Evolutionary conservation across 352 stramenopile species (phyloP), one percentile per base, ranked within the genome.

Genomic region (Phytophthora ramorum): DNA sequence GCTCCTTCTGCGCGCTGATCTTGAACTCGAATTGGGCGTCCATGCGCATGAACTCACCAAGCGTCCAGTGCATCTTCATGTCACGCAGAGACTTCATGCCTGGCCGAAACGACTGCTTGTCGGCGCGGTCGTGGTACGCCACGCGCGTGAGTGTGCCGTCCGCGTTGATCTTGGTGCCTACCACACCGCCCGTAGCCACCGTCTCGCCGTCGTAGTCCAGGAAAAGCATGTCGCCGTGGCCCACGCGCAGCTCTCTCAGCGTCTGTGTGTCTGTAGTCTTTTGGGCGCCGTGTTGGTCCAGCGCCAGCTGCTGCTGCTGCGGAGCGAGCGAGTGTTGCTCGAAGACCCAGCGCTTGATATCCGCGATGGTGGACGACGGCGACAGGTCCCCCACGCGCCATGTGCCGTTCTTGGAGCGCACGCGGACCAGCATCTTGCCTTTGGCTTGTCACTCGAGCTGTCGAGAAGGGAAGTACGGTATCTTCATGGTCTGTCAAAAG

Each of bases 41-140:
- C 93, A 99, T 98, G 51, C 90, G 93, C 66, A 97, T 96, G 77
- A 99, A 99, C 80, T 99, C 97, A 47, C 86, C 85, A 9, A 99
- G 75, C 34, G 97, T 99, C 97, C 97, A 99, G 65, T 98, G 82
- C 96, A 99, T 99, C 81, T 99, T 99, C 89, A 99, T 99, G 72
- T 98, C 95, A 2, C 97, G 83, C 46, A 99, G 76, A 30, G 97
- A 78, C 72, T 99, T 92, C 79, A 98, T 90, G 7, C 97, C 97
- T 10, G 97, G 97, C 19, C 97, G 89, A 77, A 99, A 99, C 38
- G 75, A 92, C 63, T 81, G 96, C 75, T 90, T 87, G 66, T 79
- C 81, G 26, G 83, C 77, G 55, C 74, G 83, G 52, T 92, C 85
- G 62, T 92, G 76, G 67, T 93, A 92, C 46, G 76, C 79, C 45